Conservation (phyloP, 2,329 filamentous ascomycete genomes). For the Claviceps sp. region DNA sequence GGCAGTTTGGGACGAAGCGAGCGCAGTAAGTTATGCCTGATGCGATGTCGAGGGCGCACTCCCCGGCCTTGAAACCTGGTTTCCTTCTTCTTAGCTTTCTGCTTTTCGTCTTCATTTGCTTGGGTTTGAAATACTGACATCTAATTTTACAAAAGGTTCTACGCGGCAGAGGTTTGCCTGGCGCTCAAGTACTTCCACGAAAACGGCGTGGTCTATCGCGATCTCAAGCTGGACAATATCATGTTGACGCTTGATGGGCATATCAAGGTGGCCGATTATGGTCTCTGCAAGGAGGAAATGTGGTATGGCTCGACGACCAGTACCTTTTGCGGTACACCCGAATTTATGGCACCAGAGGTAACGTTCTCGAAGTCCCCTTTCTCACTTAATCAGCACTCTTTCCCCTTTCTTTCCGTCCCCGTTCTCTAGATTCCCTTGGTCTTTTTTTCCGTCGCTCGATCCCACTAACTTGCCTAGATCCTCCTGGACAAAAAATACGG, state of each 20-base stretch:
- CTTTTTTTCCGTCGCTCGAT: background rate
- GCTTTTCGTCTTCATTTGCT: slow-evolving; percentile 3
- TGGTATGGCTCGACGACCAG: slow-evolving; percentile 96
- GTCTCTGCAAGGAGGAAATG: slow-evolving; percentile 99
- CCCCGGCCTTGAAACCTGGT: too few species aligned
- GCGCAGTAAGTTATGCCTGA: slow-evolving; percentile 58
- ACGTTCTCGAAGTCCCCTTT: slow-evolving; percentile 15
- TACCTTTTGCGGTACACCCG: slow-evolving; percentile 98
- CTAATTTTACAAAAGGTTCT: slow-evolving; percentile 50
- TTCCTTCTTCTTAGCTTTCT: background rate
- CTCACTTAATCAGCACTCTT: background rate
- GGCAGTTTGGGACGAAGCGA: slow-evolving; percentile 88
- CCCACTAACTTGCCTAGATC: slow-evolving; percentile 42
- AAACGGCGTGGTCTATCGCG: slow-evolving; percentile 96
- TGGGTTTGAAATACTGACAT: slow-evolving; percentile 8
- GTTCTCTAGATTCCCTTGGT: background rate
- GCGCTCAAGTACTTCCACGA: slow-evolving; percentile 99
- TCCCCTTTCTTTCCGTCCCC: background rate
- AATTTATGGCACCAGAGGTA: slow-evolving; percentile 98
- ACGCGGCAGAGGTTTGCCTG: slow-evolving; percentile 92
- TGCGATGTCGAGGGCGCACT: too few species aligned
- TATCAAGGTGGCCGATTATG: slow-evolving; percentile 97
- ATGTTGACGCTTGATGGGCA: slow-evolving; percentile 88
- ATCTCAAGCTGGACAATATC: slow-evolving; percentile 89
- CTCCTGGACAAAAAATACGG: slow-evolving; percentile 97